phyloP scores from a whole-genome alignment of 306 rosid genomes.

The Delonix regia region DNA sequence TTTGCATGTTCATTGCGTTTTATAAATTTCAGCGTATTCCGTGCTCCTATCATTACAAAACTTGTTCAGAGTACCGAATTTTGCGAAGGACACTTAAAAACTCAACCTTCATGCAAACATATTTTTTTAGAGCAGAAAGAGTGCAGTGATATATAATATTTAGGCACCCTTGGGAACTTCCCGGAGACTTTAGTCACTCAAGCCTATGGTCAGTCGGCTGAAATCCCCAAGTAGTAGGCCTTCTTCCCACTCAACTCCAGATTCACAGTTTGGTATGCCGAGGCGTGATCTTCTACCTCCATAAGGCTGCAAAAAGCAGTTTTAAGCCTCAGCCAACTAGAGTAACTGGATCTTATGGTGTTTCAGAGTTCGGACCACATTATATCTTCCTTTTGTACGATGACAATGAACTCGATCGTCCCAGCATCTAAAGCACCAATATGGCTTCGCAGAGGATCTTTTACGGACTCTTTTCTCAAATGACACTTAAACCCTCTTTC shows the following conservation, averaged over 20 bases:
- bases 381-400: not conserved
- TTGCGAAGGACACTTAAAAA: not conserved
- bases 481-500: not conserved
- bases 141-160: conserved; percentile 2
- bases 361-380: not conserved
- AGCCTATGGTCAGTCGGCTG: not conserved
- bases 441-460: conserved; percentile 12
- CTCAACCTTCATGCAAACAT: conserved; percentile 30
- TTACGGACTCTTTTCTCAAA: not conserved
- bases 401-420: conserved; percentile 21
- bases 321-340: not conserved
- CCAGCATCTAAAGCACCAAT: conserved; percentile 23
- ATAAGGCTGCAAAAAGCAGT: not conserved
- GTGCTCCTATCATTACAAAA: not conserved
- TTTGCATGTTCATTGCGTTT: not conserved
- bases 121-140: conserved; percentile 6
- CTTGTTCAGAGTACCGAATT: conserved; percentile 13
- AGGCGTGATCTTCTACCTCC: not conserved
- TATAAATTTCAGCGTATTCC: conserved; percentile 9
- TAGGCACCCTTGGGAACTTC: not conserved
- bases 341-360: not conserved
- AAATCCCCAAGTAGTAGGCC: not conserved
- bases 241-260: not conserved
- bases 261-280: not conserved
- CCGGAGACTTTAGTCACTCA: not conserved